phyloP scores from a whole-genome alignment of 106 monocot species.

The Dendrobium nobile region DNA sequence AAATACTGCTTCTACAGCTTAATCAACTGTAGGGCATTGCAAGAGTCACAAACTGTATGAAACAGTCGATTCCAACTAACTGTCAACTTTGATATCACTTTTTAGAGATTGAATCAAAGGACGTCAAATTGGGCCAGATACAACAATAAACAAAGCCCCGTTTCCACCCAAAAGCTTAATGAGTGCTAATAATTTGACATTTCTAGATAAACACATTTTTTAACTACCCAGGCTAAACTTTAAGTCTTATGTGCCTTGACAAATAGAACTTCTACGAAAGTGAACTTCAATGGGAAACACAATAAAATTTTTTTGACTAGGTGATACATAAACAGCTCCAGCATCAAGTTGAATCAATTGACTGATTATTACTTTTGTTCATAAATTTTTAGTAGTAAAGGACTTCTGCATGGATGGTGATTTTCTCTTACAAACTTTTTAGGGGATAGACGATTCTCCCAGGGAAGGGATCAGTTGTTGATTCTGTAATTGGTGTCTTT shows the following conservation, averaged over 20 bases:
- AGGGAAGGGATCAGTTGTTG: slow-evolving; percentile 69
- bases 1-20: neutral
- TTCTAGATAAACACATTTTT: neutral
- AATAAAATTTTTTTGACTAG: neutral
- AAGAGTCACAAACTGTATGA: neutral
- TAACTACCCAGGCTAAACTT: neutral
- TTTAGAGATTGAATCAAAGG: neutral
- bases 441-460: slow-evolving; percentile 63
- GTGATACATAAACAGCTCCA: neutral
- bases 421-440: slow-evolving; percentile 3
- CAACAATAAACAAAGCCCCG: neutral
- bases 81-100: neutral
- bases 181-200: neutral
- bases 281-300: neutral
- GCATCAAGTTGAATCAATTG: neutral
- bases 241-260: neutral
- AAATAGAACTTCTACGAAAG: neutral
- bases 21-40: neutral
- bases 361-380: too few relatives aligned
- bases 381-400: too few relatives aligned
- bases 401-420: neutral
- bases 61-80: neutral
- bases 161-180: neutral
- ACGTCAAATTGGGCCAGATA: neutral
- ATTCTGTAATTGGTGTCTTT: slow-evolving; percentile 66